Evolutionary conservation across 208 protist genomes (phyloP), one percentile per base, ranked within the genome.

Genomic region (Herpetomonas tarakana): DNA sequence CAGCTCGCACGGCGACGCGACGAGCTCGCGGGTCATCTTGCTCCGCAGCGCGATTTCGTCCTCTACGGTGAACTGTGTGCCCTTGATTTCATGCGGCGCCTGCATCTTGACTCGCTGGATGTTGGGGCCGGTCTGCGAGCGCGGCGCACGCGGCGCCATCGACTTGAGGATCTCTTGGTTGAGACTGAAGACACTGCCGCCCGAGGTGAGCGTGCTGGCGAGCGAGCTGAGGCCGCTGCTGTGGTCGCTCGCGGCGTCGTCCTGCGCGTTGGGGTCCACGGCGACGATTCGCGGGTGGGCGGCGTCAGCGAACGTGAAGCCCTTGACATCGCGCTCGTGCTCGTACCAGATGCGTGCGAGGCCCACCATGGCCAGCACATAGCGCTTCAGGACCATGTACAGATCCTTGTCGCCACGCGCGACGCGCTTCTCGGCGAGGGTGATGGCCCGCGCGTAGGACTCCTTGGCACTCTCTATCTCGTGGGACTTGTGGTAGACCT

Each of bases 351-450:
- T 74, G 38, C 79, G 71, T 6, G 88, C 72, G 62, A 91, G 65
- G 22, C 84, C 88, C 14, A 94, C 74, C 84, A 94, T 91, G 30
- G 84, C 66, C 39, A 86, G 62, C 14, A 91, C 83, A 58, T 94
- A 94, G 28, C 83, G 75, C 62, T 91, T 88, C 24, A 94, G 71
- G n/a, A 90, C 76, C 70, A 86, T 83, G 63, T 91, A 91, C 60
- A 91, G 78, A 56, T 90, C 84, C 52, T 80, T 81, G 18, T 81
- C 82, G 45, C 81, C 74, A 53, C 82, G 76, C n/a, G 88, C 88
- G 24, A 94, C 83, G 24, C 76, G 73, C 44, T 72, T 71, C 62
- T 94, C 83, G 9, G 88, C 88, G 24, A 94, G 71, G 47, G 78
- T 78, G 73, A 94, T 92, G 21, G 80, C 88, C 25, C 78, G 72